Percentiles rank a stretch among this genome's conserved stretches.
Evolutionary conservation across 768 basidiomycete genomes (phyloP).

Genomic region (Collybia sordida): DNA sequence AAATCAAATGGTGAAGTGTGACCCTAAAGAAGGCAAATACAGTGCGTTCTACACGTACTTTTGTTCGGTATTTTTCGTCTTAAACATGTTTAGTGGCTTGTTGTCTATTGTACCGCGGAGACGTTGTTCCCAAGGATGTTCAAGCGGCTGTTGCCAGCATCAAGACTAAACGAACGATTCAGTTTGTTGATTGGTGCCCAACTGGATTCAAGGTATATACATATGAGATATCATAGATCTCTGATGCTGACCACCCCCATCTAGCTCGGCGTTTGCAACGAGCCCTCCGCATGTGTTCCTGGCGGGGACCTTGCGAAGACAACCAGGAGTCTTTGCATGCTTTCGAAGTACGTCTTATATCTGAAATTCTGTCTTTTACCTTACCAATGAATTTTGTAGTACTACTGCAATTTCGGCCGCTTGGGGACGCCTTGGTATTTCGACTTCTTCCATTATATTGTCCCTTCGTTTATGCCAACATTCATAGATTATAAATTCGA

Average conservation of each 20-base stretch:
- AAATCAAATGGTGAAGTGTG: conserved; percentile 96
- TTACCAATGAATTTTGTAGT: conserved; percentile 31
- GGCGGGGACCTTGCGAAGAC: conserved; percentile 95
- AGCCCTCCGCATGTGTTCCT: conserved; percentile 88
- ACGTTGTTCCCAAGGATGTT: conserved; percentile 96
- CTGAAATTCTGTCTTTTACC: neutral
- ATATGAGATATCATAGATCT: too few species aligned
- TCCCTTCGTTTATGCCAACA: conserved; percentile 9
- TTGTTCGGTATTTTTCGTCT: neutral
- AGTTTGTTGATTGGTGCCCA: conserved; percentile 98
- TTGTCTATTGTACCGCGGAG: conserved; percentile 90
- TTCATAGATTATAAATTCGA: conserved; percentile 92
- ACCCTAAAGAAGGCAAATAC: conserved; percentile 98
- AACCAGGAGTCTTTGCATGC: conserved; percentile 94
- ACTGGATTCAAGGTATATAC: conserved; percentile 85
- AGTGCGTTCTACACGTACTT: conserved; percentile 51
- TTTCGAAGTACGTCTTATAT: conserved; percentile 66
- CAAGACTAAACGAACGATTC: conserved; percentile 97
- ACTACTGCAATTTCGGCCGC: conserved; percentile 93
- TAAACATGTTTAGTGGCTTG: conserved; percentile 69
- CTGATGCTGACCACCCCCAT: conserved; percentile 15
- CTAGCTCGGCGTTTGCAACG: conserved; percentile 95
- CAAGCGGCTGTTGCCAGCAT: conserved; percentile 90
- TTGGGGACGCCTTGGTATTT: conserved; percentile 81
- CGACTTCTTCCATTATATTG: neutral